phyloP scores from a whole-genome alignment of 106 monocot species.

The Gastrodia elata region DNA sequence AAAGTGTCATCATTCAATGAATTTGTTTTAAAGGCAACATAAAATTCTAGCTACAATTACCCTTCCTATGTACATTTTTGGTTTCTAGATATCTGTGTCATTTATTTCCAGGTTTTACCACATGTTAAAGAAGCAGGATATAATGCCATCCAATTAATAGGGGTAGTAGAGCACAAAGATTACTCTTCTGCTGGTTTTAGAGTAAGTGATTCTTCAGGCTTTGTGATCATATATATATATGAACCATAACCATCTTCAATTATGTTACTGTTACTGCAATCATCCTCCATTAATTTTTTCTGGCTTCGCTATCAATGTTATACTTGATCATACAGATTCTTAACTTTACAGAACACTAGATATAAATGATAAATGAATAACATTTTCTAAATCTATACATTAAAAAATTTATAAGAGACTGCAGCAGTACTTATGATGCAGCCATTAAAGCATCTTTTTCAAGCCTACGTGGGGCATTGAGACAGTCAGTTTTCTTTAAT shows the following conservation, averaged over 20 bases:
- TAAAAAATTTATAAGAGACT: not conserved
- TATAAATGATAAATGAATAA: not conserved
- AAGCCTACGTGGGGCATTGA: no score
- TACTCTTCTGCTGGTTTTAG: conserved; percentile 97
- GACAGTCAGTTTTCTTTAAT: no score
- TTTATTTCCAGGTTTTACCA: conserved; percentile 54
- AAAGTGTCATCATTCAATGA: conserved; percentile 87
- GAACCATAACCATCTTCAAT: not conserved
- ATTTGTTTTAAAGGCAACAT: conserved; percentile 59
- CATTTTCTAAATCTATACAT: not conserved
- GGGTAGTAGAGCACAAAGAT: conserved; percentile 79
- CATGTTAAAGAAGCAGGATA: conserved; percentile 89
- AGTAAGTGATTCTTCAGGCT: conserved; percentile 24
- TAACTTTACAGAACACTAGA: not conserved
- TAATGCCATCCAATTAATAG: conserved; percentile 83
- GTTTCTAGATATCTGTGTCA: not conserved
- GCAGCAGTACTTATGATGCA: not conserved
- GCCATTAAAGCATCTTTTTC: not conserved
- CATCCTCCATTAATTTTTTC: no score
- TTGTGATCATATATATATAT: not conserved
- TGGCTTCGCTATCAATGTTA: not conserved
- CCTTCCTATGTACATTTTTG: not conserved
- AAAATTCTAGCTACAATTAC: not conserved
- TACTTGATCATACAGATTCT: not conserved
- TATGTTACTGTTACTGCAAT: no score